Evolutionary conservation across 192 early-diverging fungal species (phyloP).

Genomic region (Umbelopsis vinacea): DNA sequence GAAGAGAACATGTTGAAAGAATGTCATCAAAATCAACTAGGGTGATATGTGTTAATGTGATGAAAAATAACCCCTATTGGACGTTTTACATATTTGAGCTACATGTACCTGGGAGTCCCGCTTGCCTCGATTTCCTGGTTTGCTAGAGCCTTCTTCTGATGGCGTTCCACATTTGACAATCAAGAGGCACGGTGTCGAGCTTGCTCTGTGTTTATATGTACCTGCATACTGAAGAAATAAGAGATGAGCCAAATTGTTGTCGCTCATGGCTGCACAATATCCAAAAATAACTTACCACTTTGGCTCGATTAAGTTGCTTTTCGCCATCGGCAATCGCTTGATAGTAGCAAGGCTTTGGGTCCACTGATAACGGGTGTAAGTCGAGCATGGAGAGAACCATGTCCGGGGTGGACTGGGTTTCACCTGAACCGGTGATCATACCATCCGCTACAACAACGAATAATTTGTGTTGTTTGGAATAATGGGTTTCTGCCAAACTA

Average conservation of each 20-base stretch:
- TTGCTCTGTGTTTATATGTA: constrained; percentile 63
- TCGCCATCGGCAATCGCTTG: constrained; percentile 78
- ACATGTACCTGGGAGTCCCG: constrained; percentile 93
- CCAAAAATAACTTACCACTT: constrained; percentile 55
- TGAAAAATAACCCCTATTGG: background rate
- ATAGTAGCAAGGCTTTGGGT: constrained; percentile 79
- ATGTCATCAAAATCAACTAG: constrained; percentile 93
- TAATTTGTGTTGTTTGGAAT: constrained; percentile 85
- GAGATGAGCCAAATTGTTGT: background rate
- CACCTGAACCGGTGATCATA: constrained; percentile 82
- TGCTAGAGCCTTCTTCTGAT: constrained; percentile 63
- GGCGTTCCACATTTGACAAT: constrained; percentile 80
- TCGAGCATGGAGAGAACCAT: constrained; percentile 82
- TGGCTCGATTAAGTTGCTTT: constrained; percentile 84
- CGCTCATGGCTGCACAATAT: constrained; percentile 23
- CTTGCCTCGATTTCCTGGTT: constrained; percentile 92
- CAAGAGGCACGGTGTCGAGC: constrained; percentile 63
- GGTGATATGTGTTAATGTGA: background rate
- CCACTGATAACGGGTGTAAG: constrained; percentile 56
- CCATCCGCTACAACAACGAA: constrained; percentile 92
- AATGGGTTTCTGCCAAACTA: constrained; percentile 79
- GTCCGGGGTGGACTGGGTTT: constrained; percentile 76
- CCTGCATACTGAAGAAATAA: constrained; percentile 58
- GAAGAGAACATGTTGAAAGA: constrained; percentile 78
- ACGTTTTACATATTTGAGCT: constrained; percentile 47